phyloP scores from a whole-genome alignment of 2,329 filamentous ascomycete species.

The Botrytis hyacinthi region DNA sequence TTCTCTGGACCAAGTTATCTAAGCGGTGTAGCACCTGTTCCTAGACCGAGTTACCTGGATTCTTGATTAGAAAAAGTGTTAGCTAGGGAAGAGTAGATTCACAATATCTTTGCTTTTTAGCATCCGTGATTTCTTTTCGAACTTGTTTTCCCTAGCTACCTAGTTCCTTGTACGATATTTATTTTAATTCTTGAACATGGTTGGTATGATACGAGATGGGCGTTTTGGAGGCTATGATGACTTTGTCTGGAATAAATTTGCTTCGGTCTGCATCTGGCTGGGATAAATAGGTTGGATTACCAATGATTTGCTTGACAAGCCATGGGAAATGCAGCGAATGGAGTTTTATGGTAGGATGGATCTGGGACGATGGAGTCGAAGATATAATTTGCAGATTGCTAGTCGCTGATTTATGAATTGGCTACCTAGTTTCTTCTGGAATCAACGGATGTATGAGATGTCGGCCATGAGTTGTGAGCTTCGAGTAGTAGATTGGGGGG shows the following conservation, averaged over 20 bases:
- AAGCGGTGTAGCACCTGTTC: neutral
- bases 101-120: neutral
- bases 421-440: neutral
- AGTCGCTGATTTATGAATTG: neutral
- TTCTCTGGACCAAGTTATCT: neutral
- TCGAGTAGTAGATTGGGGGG: neutral
- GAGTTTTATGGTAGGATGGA: slow-evolving; percentile 2
- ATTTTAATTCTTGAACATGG: slow-evolving; percentile 3
- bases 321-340: neutral
- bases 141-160: neutral
- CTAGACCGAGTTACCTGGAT: slow-evolving; percentile 1
- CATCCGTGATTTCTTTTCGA: neutral
- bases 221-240: neutral
- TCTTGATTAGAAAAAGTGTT: neutral
- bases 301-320: neutral
- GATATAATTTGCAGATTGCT: neutral
- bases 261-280: neutral
- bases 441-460: neutral
- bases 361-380: neutral
- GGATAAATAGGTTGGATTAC: neutral
- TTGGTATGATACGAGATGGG: neutral
- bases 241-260: neutral
- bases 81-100: neutral
- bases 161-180: slow-evolving; percentile 6
- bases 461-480: neutral